These are phyloP conservation scores for Dendrobium nobile DNA, from an alignment of 106 monocot genomes.

Conservation along the genomic window DNA sequence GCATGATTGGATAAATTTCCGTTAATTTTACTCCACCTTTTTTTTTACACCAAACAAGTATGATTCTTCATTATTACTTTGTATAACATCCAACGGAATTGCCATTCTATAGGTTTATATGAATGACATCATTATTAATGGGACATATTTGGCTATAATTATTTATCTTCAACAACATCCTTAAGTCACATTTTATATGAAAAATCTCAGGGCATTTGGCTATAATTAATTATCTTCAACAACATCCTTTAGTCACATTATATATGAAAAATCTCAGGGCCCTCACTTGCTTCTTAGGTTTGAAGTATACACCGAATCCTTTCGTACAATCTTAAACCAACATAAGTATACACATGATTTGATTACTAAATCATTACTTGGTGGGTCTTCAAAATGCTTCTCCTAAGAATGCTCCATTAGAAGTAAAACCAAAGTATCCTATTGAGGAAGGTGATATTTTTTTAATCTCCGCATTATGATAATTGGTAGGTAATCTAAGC, in stretches of 20 bases:
- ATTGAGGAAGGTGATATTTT: not conserved
- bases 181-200: conserved; percentile 9
- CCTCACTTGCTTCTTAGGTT: not conserved
- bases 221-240: not conserved
- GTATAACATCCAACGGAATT: not conserved
- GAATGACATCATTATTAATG: conserved; percentile 1
- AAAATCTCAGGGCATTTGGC: not conserved
- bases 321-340: conserved; percentile 4
- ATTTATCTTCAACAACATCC: conserved; percentile 1
- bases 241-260: too few relatives aligned
- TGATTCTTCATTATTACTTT: conserved; percentile 5
- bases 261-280: too few relatives aligned
- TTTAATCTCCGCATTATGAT: not conserved
- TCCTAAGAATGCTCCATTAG: not conserved
- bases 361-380: not conserved
- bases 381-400: conserved; percentile 5
- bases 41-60: not conserved
- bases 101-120: conserved; percentile 4
- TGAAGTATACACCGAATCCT: not conserved
- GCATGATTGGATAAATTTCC: conserved; percentile 8
- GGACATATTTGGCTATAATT: not conserved
- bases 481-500: not conserved
- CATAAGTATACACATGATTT: conserved; percentile 7
- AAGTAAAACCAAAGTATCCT: conserved; percentile 4
- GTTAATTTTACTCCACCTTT: not conserved